These are phyloP conservation scores for Psophocarpus tetragonolobus DNA, from an alignment of 306 rosid genomes.

Conservation along the genomic window DNA sequence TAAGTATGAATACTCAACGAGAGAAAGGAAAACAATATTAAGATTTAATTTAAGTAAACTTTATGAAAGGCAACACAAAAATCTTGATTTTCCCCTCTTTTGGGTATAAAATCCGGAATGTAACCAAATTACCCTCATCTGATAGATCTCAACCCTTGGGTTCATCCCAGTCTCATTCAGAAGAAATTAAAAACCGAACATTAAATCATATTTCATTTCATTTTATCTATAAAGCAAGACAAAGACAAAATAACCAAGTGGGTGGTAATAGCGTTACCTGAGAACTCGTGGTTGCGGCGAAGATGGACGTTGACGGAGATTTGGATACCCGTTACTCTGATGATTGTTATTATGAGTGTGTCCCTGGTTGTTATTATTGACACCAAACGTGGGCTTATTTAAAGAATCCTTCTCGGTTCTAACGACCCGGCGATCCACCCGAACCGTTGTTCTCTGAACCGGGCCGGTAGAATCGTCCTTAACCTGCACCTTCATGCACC, in stretches of 20 bases:
- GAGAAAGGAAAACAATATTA: background rate
- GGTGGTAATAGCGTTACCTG: slow-evolving; percentile 39
- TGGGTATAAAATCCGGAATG: background rate
- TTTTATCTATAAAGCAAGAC: background rate
- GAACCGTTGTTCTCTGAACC: slow-evolving; percentile 70
- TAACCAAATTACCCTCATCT: background rate
- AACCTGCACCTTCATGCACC: slow-evolving; percentile 95
- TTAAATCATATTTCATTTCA: background rate
- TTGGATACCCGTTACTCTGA: slow-evolving; percentile 60
- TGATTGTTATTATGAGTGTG: background rate
- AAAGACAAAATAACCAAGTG: background rate
- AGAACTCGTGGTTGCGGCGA: slow-evolving; percentile 82
- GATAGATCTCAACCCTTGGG: slow-evolving; percentile 28
- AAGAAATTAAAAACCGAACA: background rate
- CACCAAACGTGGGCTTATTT: slow-evolving; percentile 40
- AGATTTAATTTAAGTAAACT: background rate
- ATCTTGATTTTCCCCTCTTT: background rate
- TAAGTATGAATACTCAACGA: slow-evolving; percentile 5
- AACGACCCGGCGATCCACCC: slow-evolving; percentile 84
- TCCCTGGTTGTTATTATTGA: slow-evolving; percentile 2
- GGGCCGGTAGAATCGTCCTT: slow-evolving; percentile 60
- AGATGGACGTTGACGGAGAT: slow-evolving; percentile 81
- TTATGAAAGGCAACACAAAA: background rate
- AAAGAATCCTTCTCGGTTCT: slow-evolving; percentile 54
- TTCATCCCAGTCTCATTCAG: background rate